These are phyloP conservation scores for Starmerella asiatica DNA, from an alignment of 805 yeast species.

Conservation along the genomic window DNA sequence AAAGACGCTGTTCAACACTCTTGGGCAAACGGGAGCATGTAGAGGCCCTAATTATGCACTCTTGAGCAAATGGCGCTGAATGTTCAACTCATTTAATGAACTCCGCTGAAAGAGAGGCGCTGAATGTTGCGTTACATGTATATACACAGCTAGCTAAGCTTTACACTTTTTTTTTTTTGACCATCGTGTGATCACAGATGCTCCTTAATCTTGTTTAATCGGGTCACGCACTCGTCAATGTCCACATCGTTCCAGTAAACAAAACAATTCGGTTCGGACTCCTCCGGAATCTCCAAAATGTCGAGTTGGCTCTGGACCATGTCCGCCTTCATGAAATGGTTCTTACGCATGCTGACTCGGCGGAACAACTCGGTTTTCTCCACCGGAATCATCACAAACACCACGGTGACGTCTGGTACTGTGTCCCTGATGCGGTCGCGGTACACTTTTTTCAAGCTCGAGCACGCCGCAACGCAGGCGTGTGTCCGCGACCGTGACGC, in stretches of 20 bases:
- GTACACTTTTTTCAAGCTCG: conserved; percentile 65
- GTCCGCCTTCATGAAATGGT: conserved; percentile 76
- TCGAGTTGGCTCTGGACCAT: conserved; percentile 73
- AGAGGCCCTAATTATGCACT: no score
- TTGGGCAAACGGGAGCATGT: no score
- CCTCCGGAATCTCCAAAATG: conserved; percentile 56
- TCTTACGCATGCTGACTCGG: conserved; percentile 50
- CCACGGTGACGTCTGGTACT: conserved; percentile 26
- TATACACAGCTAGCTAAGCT: no score
- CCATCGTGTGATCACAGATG: no score
- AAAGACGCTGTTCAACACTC: no score
- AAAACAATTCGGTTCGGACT: conserved; percentile 16
- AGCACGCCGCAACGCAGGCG: conserved; percentile 58
- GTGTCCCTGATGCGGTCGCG: conserved; percentile 44
- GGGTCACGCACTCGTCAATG: conserved; percentile 10
- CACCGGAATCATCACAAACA: conserved; percentile 57
- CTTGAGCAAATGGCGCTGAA: no score
- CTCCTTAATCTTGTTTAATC: neutral
- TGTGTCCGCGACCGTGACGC: conserved; percentile 21
- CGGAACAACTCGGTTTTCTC: conserved; percentile 43
- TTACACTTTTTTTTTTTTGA: no score
- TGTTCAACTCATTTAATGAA: no score
- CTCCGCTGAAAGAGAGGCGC: no score
- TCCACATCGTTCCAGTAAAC: conserved; percentile 17
- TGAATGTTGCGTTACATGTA: no score